Evolutionary conservation across 805 yeast species (phyloP).

Genomic region (Ogataea nonfermentans): DNA sequence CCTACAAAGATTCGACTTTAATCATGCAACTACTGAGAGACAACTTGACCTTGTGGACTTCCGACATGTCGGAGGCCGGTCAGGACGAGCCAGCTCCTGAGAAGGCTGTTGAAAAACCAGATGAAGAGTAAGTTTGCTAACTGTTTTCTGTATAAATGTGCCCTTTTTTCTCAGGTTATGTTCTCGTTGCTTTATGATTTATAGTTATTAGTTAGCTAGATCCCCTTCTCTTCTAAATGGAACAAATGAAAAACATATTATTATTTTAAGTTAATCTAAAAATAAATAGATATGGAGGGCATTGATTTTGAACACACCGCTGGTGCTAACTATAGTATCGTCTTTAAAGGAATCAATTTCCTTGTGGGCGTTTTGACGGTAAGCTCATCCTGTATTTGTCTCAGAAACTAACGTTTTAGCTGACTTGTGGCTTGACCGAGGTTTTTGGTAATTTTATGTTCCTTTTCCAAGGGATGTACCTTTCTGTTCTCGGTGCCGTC

Average conservation of each 20-base stretch:
- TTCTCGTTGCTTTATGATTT: conserved; percentile 25
- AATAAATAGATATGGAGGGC: conserved; percentile 24
- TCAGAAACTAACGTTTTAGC: conserved; percentile 28
- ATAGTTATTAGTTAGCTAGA: conserved; percentile 24
- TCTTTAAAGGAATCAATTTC: conserved; percentile 52
- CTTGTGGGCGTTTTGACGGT: conserved; percentile 54
- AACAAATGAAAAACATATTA: conserved; percentile 6
- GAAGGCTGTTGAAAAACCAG: conserved; percentile 33
- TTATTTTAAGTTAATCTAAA: conserved; percentile 8
- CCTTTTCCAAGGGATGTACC: conserved; percentile 59
- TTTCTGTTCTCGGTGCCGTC: conserved; percentile 51
- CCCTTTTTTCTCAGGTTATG: conserved; percentile 18
- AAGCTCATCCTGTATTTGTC: conserved; percentile 25
- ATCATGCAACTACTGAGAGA: conserved; percentile 99
- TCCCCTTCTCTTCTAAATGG: conserved; percentile 14
- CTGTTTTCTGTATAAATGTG: conserved; percentile 26
- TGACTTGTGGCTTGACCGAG: conserved; percentile 49
- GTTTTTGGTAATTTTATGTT: conserved; percentile 39
- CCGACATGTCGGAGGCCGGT: conserved; percentile 84
- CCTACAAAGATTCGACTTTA: conserved; percentile 96
- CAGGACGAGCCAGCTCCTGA: conserved; percentile 51
- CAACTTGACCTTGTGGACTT: conserved; percentile 97
- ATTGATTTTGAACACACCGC: conserved; percentile 44
- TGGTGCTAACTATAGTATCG: conserved; percentile 43
- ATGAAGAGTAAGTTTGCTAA: conserved; percentile 28